Conservation (phyloP, 768 basidiomycete genomes). For the Rhizopogon vesiculosus region DNA sequence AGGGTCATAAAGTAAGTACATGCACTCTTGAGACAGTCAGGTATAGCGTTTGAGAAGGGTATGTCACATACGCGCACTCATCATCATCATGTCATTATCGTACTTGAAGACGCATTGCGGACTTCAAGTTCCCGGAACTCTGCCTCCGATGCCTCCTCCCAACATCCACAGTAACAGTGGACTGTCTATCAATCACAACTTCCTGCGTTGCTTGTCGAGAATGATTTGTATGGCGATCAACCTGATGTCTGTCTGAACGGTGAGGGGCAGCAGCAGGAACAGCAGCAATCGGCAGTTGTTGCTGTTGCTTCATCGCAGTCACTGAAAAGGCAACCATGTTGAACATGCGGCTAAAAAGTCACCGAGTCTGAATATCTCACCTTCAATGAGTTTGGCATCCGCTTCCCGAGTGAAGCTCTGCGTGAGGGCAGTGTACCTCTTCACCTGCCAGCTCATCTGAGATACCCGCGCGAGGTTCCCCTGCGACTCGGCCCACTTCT, state of each 20-base stretch:
- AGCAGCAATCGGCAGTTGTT: constrained; percentile 4
- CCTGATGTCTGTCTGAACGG: constrained; percentile 15
- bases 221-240: constrained; percentile 26
- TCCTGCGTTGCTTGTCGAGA: constrained; percentile 19
- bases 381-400: constrained; percentile 61
- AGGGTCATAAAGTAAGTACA: background rate
- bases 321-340: constrained; percentile 15
- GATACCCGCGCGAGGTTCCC: constrained; percentile 70
- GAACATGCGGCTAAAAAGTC: background rate
- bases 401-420: constrained; percentile 80
- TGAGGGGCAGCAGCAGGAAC: constrained; percentile 16
- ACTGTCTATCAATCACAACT: constrained; percentile 23
- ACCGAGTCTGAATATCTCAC: constrained; percentile 31
- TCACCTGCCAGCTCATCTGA: constrained; percentile 83
- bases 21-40: background rate
- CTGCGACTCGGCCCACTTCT: constrained; percentile 80
- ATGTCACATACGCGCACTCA: background rate
- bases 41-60: background rate
- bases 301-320: constrained; percentile 20
- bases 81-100: constrained; percentile 22
- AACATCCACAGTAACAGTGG: constrained; percentile 23
- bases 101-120: constrained; percentile 27
- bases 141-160: constrained; percentile 25
- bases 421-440: constrained; percentile 73
- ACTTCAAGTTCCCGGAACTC: constrained; percentile 30